Evolutionary conservation across 2,329 filamentous ascomycete species (phyloP), one percentile per base, ranked within the genome.

Genomic region (Xylaria digitata): DNA sequence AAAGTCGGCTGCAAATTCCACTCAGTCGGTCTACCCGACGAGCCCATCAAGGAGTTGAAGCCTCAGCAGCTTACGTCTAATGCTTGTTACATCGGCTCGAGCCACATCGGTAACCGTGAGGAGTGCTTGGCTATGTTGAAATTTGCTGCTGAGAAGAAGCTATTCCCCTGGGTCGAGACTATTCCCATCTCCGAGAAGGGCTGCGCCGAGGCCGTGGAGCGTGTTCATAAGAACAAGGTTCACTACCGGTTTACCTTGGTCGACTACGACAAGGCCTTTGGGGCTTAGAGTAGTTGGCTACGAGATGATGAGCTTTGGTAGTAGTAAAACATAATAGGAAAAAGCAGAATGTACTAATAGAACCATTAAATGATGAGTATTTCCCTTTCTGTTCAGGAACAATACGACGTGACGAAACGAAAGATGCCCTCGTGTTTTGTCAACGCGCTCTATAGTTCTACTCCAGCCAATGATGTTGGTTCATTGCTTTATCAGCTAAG

Each of bases 161-260:
- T 88, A 13, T 62, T 67, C 48, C 75, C 72, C 37, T 70, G 73
- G 84, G 84, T 90, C 21, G 82, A 90, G 75, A 82, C 86, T 30
- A 82, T 92, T n/a, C 82, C 87, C 30, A 87, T 93, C 57, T 87
- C 86, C 7, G 90, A 89, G 75, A 83, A 88, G 71, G 90, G 88
- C 0, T 89, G 90, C 75, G 89, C 89, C 78, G 85, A 93, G 80
- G 91, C 88, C 0, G 86, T 93, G 19, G 84, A 89, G 77, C 84
- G 89, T 70, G 86, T 94, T 57, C 87, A 90, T 75, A 87, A 87
- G 70, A 91, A 91, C 72, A 87, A 92, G 76, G 89, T 94, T 15
- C 85, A 85, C 40, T 95, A 92, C 77, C 84, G 92, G 46, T 90
- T 92, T 74, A 92, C 90, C 0, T 78, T 94, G 74, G 88, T 87